Evolutionary conservation across 805 yeast species (phyloP), one percentile per base, ranked within the genome.

Genomic region (Barnettozyma vustinii): DNA sequence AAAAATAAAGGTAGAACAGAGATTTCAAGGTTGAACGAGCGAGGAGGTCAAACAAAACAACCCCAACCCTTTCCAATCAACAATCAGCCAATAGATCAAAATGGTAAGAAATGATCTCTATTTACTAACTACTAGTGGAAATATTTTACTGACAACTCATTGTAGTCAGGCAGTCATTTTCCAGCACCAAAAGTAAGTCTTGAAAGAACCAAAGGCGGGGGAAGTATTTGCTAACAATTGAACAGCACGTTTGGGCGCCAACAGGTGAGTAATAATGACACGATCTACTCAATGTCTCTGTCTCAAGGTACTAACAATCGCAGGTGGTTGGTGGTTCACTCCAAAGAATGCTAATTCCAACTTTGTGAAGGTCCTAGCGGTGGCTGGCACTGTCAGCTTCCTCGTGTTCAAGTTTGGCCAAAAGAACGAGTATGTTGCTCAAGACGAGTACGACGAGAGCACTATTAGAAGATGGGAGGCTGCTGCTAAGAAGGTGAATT

Each of bases 271-370:
- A 33, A 21, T 43, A 16, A n/a, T 40, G 25, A 19, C 39, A 12
- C 7, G 15, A 33, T 37, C 16, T 4, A 5, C 20, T 8, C 19
- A 16, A 32, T 9, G 25, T 15, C 32, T n/a, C n/a, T n/a, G n/a
- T n/a, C 15, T 36, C 10, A 16, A 20, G 9, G 25, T 51, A 56
- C 58, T 56, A 53, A 58, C 54, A 9, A n/a, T 18, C 6, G 15
- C 32, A 57, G 63, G 63, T 56, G 62, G 61, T 37, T 59, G 61
- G 60, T 56, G 58, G 57, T 54, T 52, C 39, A 57, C 59, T 19
- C 63, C 63, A 42, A 55, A 53, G 44, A 59, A 59, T 46, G 54
- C 54, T 30, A 55, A 53, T 37, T 43, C 54, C 5, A 59, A 59
- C 40, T 51, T 53, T 20, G 18, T 51, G 21, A 37, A 55, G 12